Percentiles rank a stretch among this genome's conserved stretches.
Conservation (phyloP, 2,329 filamentous ascomycete genomes). For the Alternaria conjuncta region DNA sequence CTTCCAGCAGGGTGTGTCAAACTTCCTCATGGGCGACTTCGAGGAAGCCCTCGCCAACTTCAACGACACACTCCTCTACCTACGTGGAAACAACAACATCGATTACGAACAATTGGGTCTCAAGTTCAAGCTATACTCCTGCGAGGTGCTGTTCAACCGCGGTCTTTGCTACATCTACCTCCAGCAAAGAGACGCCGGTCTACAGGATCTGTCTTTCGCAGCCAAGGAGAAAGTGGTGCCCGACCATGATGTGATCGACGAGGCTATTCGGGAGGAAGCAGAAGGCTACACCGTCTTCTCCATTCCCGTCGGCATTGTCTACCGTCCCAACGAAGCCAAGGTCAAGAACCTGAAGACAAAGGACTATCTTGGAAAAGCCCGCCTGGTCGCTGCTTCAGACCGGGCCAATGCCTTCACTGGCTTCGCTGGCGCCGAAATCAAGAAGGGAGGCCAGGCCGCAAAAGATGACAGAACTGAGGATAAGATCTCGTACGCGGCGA, state of each 20-base stretch:
- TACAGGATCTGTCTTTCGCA: conserved; percentile 89
- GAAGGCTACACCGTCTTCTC: conserved; percentile 99
- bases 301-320: conserved; percentile 93
- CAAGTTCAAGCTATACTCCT: conserved; percentile 95
- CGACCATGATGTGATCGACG: conserved; percentile 97
- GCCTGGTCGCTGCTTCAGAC: conserved; percentile 87
- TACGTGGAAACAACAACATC: conserved; percentile 95
- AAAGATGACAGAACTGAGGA: conserved; percentile 83
- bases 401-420: conserved; percentile 81
- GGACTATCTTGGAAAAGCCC: conserved; percentile 96
- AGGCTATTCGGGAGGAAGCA: conserved; percentile 90
- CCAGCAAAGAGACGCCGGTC: conserved; percentile 85
- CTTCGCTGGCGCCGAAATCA: conserved; percentile 79
- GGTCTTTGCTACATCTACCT: conserved; percentile 97
- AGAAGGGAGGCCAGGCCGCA: conserved; percentile 65
- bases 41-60: conserved; percentile 98
- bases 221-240: conserved; percentile 95
- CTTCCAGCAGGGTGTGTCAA: conserved; percentile 98
- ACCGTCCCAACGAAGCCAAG: conserved; percentile 95
- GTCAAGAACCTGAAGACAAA: conserved; percentile 98
- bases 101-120: conserved; percentile 96
- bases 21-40: conserved; percentile 95
- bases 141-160: conserved; percentile 96
- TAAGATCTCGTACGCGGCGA: conserved; percentile 88
- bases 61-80: conserved; percentile 94